Percentiles rank a stretch among this genome's conserved stretches.
Conservation (phyloP, 257 asterid species). For the Solanum clarkiae region DNA sequence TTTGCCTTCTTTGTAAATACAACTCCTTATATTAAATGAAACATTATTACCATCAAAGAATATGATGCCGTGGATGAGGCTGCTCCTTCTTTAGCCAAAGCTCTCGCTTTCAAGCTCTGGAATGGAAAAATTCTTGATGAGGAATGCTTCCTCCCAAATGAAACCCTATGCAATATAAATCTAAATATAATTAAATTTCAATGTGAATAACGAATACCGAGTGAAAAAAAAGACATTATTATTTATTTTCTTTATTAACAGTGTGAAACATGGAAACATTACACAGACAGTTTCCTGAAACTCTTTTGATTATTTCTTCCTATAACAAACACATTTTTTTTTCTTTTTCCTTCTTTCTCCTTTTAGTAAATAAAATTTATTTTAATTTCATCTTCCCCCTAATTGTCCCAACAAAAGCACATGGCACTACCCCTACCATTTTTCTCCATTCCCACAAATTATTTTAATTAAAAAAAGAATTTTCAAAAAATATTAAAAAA, state of each 20-base stretch:
- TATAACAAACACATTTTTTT: not conserved
- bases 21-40: not conserved
- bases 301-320: conserved; percentile 14
- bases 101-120: too few species aligned
- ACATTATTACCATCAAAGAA: not conserved
- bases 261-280: conserved; percentile 1
- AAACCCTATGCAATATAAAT: too few species aligned
- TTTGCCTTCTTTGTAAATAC: not conserved
- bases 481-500: not conserved
- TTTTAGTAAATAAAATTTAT: conserved; percentile 10
- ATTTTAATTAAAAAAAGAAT: not conserved
- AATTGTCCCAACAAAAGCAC: conserved; percentile 53
- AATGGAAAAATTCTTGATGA: too few species aligned
- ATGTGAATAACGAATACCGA: too few species aligned
- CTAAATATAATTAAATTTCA: too few species aligned
- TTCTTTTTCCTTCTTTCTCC: not conserved
- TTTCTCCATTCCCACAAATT: not conserved
- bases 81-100: too few species aligned
- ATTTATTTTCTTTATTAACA: not conserved
- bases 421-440: conserved; percentile 34
- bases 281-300: conserved; percentile 3
- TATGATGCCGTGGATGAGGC: too few species aligned
- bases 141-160: too few species aligned
- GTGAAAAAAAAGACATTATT: not conserved
- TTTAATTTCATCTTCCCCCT: conserved; percentile 1